Conservation (phyloP, 73 alveolate species). For the Uronychia setigera region DNA sequence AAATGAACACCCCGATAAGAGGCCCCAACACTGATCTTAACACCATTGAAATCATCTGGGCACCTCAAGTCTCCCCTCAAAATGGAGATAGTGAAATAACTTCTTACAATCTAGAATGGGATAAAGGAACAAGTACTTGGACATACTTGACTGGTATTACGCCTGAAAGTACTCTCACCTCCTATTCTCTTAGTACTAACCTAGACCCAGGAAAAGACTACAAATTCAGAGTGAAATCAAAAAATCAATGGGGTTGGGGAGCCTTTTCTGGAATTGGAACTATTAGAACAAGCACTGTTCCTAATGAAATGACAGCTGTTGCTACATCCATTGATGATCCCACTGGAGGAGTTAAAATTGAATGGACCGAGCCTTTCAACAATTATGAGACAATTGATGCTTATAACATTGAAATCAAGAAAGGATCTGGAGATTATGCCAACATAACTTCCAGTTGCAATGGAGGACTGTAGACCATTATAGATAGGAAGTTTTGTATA, state of each 20-base stretch:
- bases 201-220: constrained; percentile 30
- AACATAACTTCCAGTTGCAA: constrained; percentile 13
- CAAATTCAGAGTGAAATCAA: constrained; percentile 25
- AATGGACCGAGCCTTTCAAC: constrained; percentile 29
- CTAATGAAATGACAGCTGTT: constrained; percentile 3
- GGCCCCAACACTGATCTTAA: constrained; percentile 4
- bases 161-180: constrained; percentile 23
- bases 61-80: neutral
- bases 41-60: constrained; percentile 6
- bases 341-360: constrained; percentile 7
- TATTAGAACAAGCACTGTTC: constrained; percentile 28
- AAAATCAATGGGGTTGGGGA: constrained; percentile 49
- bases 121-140: neutral
- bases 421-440: neutral
- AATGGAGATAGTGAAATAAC: constrained; percentile 33
- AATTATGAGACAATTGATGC: constrained; percentile 21
- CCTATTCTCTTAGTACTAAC: constrained; percentile 6
- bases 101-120: constrained; percentile 10
- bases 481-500: constrained; percentile 31
- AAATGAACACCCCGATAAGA: constrained; percentile 9
- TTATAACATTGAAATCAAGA: constrained; percentile 23
- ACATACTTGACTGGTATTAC: neutral
- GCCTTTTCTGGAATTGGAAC: constrained; percentile 4
- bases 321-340: constrained; percentile 24
- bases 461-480: constrained; percentile 28